Evolutionary conservation across 2,329 filamentous ascomycete species (phyloP).

Genomic region (Cladophialophora yegresii): DNA sequence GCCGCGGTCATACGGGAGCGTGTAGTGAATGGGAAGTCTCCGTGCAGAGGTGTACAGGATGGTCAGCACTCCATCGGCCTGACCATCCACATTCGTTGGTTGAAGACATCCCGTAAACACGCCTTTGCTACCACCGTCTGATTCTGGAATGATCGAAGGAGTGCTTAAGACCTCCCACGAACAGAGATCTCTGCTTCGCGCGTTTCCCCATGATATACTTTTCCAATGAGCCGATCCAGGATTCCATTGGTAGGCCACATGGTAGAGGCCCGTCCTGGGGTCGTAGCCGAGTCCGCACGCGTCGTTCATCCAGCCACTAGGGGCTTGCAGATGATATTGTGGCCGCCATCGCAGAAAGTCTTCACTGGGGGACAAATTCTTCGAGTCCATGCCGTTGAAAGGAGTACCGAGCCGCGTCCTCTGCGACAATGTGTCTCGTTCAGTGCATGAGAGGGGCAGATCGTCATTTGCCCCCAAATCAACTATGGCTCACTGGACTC

Average conservation of each 20-base stretch:
- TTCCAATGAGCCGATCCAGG: conserved; percentile 48
- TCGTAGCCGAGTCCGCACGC: conserved; percentile 48
- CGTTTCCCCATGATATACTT: conserved; percentile 48
- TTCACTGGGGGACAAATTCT: not conserved
- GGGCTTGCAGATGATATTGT: conserved; percentile 44
- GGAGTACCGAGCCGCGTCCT: too few species aligned
- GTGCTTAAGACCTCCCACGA: conserved; percentile 41
- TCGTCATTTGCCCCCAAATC: not conserved
- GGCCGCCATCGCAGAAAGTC: conserved; percentile 32
- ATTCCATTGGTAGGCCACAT: conserved; percentile 49
- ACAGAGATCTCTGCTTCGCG: conserved; percentile 44
- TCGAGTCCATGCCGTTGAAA: not conserved
- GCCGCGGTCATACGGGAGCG: conserved; percentile 42
- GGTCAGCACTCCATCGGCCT: conserved; percentile 40
- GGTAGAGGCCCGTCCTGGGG: conserved; percentile 43
- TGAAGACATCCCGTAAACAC: conserved; percentile 48
- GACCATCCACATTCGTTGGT: conserved; percentile 37
- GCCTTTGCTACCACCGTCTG: conserved; percentile 43
- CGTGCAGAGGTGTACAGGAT: conserved; percentile 47
- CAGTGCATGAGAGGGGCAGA: not conserved
- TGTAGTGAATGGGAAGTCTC: conserved; percentile 46
- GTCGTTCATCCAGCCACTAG: conserved; percentile 48
- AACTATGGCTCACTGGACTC: not conserved
- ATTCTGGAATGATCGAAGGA: conserved; percentile 42
- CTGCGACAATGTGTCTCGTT: not conserved